A percentile compares a stretch with the other conserved stretches of the same genome.
Conservation (phyloP, 176 grass and related monocot species). For the Cymbopogon citratus region DNA sequence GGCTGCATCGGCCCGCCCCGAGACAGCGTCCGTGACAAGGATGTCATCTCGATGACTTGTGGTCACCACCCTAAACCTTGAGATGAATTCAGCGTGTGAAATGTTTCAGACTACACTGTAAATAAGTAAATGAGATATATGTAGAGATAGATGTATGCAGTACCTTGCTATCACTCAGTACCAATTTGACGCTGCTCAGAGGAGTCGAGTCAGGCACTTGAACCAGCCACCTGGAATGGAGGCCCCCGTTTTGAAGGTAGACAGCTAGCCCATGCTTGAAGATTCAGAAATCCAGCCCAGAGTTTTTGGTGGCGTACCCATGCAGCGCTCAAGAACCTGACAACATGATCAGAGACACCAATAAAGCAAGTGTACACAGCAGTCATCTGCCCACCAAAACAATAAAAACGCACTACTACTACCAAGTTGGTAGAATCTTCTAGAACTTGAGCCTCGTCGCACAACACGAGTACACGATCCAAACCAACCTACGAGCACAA, state of each 20-base stretch:
- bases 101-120: neutral
- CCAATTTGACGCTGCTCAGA: neutral
- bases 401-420: neutral
- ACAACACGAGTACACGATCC: neutral
- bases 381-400: neutral
- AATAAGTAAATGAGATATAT: neutral
- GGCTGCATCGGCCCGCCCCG: constrained; percentile 33
- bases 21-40: constrained; percentile 45
- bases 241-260: neutral
- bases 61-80: constrained; percentile 4
- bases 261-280: neutral
- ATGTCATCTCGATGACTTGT: constrained; percentile 24
- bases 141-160: neutral
- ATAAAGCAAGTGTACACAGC: neutral
- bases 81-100: neutral
- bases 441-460: neutral
- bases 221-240: neutral
- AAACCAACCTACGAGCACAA: neutral
- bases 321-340: neutral
- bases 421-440: neutral
- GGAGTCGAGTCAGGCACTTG: neutral
- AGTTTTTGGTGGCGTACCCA: neutral
- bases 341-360: neutral
- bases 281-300: neutral
- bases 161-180: neutral